phyloP scores from a whole-genome alignment of 2,329 filamentous ascomycete species.

The Stromatinia cepivora region DNA sequence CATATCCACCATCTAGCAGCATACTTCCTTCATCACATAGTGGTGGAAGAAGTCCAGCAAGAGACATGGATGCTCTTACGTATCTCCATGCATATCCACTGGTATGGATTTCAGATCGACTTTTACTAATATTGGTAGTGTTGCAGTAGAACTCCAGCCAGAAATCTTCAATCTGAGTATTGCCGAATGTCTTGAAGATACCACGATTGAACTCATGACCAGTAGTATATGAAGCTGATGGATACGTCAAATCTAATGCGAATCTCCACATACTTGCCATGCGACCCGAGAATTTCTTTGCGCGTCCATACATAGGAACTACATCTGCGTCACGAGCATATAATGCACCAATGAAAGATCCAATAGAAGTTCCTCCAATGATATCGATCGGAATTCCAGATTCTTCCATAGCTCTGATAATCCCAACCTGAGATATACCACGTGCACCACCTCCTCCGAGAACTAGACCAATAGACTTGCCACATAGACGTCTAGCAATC shows the following conservation, averaged over 20 bases:
- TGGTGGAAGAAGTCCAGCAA: constrained; percentile 88
- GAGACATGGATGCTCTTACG: constrained; percentile 92
- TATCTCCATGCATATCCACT: constrained; percentile 98
- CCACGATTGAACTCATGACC: constrained; percentile 98
- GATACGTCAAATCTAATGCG: constrained; percentile 91
- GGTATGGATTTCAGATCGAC: constrained; percentile 86
- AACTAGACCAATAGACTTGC: constrained; percentile 91
- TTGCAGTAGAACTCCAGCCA: constrained; percentile 99
- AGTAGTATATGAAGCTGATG: constrained; percentile 94
- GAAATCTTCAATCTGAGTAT: constrained; percentile 97
- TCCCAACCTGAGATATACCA: constrained; percentile 88
- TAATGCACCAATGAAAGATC: constrained; percentile 89
- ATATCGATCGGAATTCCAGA: constrained; percentile 95
- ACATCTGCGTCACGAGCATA: constrained; percentile 96
- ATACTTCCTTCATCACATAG: constrained; percentile 96
- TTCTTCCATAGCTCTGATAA: constrained; percentile 93
- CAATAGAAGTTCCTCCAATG: constrained; percentile 93
- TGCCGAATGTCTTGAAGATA: constrained; percentile 97
- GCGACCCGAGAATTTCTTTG: constrained; percentile 96
- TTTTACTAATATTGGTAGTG: constrained; percentile 97
- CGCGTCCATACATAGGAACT: constrained; percentile 93
- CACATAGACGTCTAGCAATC: constrained; percentile 83
- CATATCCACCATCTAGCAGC: constrained; percentile 93
- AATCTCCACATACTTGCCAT: constrained; percentile 99
- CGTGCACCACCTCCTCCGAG: constrained; percentile 90